phyloP scores from a whole-genome alignment of 2,329 filamentous ascomycete species.

The Monilinia polystroma region DNA sequence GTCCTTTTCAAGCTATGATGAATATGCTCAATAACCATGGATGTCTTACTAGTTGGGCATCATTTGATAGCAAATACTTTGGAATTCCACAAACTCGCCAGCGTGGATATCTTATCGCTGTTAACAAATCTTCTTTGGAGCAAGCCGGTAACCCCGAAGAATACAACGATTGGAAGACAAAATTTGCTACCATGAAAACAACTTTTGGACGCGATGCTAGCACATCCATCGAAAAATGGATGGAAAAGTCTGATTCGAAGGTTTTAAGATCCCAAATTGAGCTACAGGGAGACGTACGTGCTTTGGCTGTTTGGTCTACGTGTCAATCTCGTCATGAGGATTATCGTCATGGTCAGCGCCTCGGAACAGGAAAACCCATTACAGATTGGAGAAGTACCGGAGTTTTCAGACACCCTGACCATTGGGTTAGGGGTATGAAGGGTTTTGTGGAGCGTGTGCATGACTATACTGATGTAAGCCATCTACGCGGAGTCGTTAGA shows the following conservation, averaged over 20 bases:
- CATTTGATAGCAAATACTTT: conserved; percentile 67
- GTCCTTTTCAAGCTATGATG: conserved; percentile 53
- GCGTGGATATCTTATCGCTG: conserved; percentile 58
- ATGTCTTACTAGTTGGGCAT: conserved; percentile 53
- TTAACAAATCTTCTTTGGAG: conserved; percentile 42
- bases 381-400: conserved; percentile 58
- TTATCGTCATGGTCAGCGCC: conserved; percentile 49
- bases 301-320: conserved; percentile 7
- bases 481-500: conserved; percentile 49
- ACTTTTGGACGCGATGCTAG: conserved; percentile 54
- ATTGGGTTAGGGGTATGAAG: conserved; percentile 48
- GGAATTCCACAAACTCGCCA: conserved; percentile 70
- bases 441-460: conserved; percentile 58
- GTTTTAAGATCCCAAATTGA: background rate
- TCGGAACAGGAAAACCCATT: conserved; percentile 53
- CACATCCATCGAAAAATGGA: conserved; percentile 59
- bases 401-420: conserved; percentile 50
- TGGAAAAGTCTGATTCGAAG: conserved; percentile 50
- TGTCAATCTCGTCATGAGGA: conserved; percentile 53
- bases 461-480: conserved; percentile 65
- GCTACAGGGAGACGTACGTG: conserved; percentile 38
- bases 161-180: conserved; percentile 2
- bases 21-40: conserved; percentile 41
- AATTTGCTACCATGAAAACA: background rate
- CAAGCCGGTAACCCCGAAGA: background rate